Conservation (phyloP, 345 rosid genomes). For the Populus nigra region DNA sequence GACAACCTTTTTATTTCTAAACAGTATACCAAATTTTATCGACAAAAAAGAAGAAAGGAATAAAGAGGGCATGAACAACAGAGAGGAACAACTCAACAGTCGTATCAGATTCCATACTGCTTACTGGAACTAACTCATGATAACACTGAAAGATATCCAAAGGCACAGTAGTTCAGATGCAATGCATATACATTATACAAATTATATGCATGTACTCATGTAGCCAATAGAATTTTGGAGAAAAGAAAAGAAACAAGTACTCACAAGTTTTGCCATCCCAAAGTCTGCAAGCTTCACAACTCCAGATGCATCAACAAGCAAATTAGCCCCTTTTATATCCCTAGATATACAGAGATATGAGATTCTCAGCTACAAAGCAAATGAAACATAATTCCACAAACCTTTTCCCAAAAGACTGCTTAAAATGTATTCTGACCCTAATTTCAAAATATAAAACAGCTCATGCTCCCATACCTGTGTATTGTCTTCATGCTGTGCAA, state of each 20-base stretch:
- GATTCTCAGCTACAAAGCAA: conserved; percentile 16
- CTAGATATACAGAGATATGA: conserved; percentile 36
- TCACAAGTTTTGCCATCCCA: conserved; percentile 98
- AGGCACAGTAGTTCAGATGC: neutral
- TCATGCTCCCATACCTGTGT: conserved; percentile 56
- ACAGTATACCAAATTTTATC: neutral
- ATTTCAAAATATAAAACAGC: conserved; percentile 2
- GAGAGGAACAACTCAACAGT: neutral
- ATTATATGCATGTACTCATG: neutral
- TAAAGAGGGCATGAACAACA: neutral
- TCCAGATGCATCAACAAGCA: conserved; percentile 94
- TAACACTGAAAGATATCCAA: neutral
- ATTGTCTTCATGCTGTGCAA: conserved; percentile 85
- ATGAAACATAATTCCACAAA: conserved; percentile 2
- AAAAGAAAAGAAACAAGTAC: conserved; percentile 13
- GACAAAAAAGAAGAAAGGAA: neutral
- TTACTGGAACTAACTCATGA: neutral
- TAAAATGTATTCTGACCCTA: neutral
- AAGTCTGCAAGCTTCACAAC: conserved; percentile 96
- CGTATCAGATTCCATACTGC: neutral
- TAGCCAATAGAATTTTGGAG: neutral
- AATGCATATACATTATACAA: neutral
- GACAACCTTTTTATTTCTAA: neutral
- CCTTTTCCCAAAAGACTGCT: conserved; percentile 1
- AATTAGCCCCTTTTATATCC: conserved; percentile 98